Conservation (phyloP, 495 filamentous ascomycete species). For the Lasiosphaeria hispida region DNA sequence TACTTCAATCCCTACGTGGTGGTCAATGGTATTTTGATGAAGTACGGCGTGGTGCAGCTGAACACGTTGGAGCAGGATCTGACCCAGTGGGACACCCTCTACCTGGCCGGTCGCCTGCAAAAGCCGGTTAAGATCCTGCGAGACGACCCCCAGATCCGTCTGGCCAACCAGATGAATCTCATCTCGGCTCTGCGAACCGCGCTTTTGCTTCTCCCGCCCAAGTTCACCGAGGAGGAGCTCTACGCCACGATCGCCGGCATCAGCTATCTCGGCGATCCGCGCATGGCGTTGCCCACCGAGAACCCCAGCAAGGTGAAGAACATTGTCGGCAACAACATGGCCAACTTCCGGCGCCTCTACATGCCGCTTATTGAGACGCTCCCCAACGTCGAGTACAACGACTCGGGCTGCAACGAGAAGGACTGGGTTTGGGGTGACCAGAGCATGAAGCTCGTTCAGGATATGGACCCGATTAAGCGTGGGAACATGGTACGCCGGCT, state of each 20-base stretch:
- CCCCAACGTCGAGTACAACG: slow-evolving; percentile 81
- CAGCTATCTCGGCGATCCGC: slow-evolving; percentile 90
- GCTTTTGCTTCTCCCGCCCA: slow-evolving; percentile 75
- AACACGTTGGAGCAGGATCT: slow-evolving; percentile 84
- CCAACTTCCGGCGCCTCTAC: slow-evolving; percentile 88
- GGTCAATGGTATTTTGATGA: slow-evolving; percentile 94
- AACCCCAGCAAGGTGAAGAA: slow-evolving; percentile 91
- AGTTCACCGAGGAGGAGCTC: slow-evolving; percentile 82
- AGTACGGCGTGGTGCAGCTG: slow-evolving; percentile 94
- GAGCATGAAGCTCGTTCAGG: slow-evolving; percentile 63
- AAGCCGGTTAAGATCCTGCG: slow-evolving; percentile 97
- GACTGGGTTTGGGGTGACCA: slow-evolving; percentile 65
- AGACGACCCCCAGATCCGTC: slow-evolving; percentile 84
- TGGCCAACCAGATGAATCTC: slow-evolving; percentile 94
- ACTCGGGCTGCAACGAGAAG: slow-evolving; percentile 56
- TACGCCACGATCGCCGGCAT: slow-evolving; percentile 88
- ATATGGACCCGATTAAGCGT: slow-evolving; percentile 85
- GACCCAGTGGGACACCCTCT: slow-evolving; percentile 85
- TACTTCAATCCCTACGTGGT: slow-evolving; percentile 97
- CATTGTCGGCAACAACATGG: slow-evolving; percentile 86
- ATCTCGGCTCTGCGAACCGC: slow-evolving; percentile 87
- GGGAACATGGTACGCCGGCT: slow-evolving; percentile 95
- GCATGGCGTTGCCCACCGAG: slow-evolving; percentile 84
- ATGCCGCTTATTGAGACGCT: slow-evolving; percentile 82
- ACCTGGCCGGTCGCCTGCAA: slow-evolving; percentile 89